These are phyloP conservation scores for Inonotus obliquus DNA, from an alignment of 1,284 basidiomycete species.

Conservation along the genomic window DNA sequence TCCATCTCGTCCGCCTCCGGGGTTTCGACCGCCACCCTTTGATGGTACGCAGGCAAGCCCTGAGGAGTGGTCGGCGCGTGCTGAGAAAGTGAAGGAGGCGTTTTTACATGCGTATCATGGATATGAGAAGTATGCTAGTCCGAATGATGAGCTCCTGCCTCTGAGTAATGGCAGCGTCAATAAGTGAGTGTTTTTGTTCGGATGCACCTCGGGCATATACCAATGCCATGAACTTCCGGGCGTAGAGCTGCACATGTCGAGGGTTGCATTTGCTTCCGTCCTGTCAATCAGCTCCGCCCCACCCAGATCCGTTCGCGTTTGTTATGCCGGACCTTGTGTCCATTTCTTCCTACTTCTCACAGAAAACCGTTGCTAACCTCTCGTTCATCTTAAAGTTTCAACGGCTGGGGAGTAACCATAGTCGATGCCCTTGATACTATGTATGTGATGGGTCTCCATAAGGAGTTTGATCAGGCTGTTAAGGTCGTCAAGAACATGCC, in stretches of 20 bases:
- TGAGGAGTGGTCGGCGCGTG: conserved; percentile 21
- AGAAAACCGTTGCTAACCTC: not conserved
- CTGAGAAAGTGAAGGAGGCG: conserved; percentile 47
- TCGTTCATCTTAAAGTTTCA: conserved; percentile 38
- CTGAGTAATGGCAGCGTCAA: conserved; percentile 33
- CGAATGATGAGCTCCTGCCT: conserved; percentile 53
- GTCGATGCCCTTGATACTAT: conserved; percentile 76
- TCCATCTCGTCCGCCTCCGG: conserved; percentile 5
- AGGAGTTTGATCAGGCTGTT: conserved; percentile 66
- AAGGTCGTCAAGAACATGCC: conserved; percentile 55
- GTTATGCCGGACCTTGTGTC: not conserved
- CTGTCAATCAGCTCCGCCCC: no score
- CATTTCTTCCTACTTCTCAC: not conserved
- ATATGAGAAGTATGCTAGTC: conserved; percentile 49
- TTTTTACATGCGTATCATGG: conserved; percentile 52
- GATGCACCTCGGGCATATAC: not conserved
- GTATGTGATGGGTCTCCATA: conserved; percentile 60
- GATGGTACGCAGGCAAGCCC: not conserved
- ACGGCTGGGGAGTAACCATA: conserved; percentile 76
- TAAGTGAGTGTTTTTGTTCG: conserved; percentile 24
- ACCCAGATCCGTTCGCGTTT: no score
- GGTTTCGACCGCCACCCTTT: not conserved
- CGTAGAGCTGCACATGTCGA: no score
- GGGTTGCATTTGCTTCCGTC: no score
- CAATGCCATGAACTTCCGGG: no score